These are phyloP conservation scores for Dillenia turbinata DNA, from an alignment of 164 flowering plant genomes.

Conservation along the genomic window DNA sequence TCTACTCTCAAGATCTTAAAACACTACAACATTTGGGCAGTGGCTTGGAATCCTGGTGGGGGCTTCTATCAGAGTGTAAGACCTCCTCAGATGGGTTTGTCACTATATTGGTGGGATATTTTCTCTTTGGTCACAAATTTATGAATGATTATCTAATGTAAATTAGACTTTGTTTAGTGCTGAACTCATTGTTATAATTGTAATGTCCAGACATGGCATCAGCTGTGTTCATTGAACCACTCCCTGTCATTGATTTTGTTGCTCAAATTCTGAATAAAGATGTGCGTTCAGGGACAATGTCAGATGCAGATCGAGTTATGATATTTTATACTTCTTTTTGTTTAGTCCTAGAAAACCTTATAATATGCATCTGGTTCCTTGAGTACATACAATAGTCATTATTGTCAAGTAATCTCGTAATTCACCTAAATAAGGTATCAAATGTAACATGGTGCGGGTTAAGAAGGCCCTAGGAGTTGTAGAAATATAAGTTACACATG, in stretches of 20 bases:
- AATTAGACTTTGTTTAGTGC: conserved; percentile 10
- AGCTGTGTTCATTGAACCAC: conserved; percentile 70
- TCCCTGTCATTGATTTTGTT: conserved; percentile 73
- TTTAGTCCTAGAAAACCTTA: neutral
- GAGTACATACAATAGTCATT: neutral
- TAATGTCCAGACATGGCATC: conserved; percentile 52
- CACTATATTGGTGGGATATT: conserved; percentile 61
- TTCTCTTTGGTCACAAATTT: neutral
- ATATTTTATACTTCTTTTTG: conserved; percentile 19
- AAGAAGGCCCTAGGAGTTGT: conserved; percentile 69
- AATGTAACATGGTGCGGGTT: conserved; percentile 26
- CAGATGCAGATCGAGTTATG: conserved; percentile 74
- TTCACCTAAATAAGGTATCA: neutral
- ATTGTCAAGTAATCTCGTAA: neutral
- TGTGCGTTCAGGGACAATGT: conserved; percentile 45
- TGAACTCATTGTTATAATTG: neutral
- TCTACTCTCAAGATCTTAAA: conserved; percentile 47
- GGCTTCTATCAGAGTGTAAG: conserved; percentile 78
- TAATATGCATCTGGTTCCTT: neutral
- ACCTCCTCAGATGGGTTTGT: conserved; percentile 82
- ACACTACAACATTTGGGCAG: conserved; percentile 43
- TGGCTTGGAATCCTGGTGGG: conserved; percentile 62
- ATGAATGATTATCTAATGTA: conserved; percentile 2
- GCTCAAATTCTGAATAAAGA: conserved; percentile 49
- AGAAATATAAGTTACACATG: conserved; percentile 70